A percentile compares a stretch with the other conserved stretches of the same genome.
Conservation (phyloP, 306 rosid genomes). For the Medicago truncatula region MtrunA17r5.0-ANR NC_053044.1:15190501-15191000, state of each 20-base stretch:
- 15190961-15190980: neutral
- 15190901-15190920: neutral
- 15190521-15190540: slow-evolving; percentile 88
- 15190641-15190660: neutral
- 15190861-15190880: neutral
- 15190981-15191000: neutral
- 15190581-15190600: slow-evolving; percentile 13
- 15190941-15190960: neutral
- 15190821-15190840: neutral
- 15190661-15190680: neutral
- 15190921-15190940: neutral
- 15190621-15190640: neutral
- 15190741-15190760: too few relatives aligned
- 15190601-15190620: slow-evolving; percentile 18
- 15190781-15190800: too few relatives aligned
- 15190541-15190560: slow-evolving; percentile 95
- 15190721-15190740: too few relatives aligned
- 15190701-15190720: too few relatives aligned
- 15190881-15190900: neutral
- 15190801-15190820: too few relatives aligned
- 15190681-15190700: too few relatives aligned
- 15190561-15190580: slow-evolving; percentile 92
- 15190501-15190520: slow-evolving; percentile 97
- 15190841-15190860: neutral
- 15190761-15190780: too few relatives aligned